Conservation (phyloP, 192 early-diverging fungal species). For the Coemansia sp. region DNA sequence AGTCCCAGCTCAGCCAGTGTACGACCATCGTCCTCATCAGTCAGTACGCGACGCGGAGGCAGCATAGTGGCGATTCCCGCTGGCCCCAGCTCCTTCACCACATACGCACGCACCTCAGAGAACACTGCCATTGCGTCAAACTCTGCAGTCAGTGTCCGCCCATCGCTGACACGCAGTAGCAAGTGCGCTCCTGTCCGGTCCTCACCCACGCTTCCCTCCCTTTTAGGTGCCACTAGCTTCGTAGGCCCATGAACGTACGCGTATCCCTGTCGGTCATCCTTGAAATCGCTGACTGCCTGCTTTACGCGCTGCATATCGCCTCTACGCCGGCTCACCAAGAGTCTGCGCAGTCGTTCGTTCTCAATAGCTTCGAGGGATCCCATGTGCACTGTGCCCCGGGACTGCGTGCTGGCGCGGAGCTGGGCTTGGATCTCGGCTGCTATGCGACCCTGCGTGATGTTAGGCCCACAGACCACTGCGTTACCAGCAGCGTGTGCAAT, state of each 20-base stretch:
- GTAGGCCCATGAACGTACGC: background rate
- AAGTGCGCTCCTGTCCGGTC: conserved; percentile 1
- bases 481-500: background rate
- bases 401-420: background rate
- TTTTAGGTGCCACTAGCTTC: background rate
- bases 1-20: conserved; percentile 27
- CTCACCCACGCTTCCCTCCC: no score
- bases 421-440: background rate
- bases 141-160: background rate
- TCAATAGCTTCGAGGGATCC: background rate
- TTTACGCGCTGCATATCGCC: conserved; percentile 4
- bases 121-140: conserved; percentile 16
- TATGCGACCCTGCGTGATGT: background rate
- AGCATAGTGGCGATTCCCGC: conserved; percentile 1
- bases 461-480: background rate
- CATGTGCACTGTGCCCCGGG: background rate
- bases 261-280: background rate
- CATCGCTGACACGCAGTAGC: conserved; percentile 33
- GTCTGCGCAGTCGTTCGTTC: background rate
- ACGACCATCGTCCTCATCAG: background rate
- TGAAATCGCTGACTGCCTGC: background rate
- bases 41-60: conserved; percentile 14
- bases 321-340: background rate
- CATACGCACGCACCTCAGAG: conserved; percentile 14
- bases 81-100: conserved; percentile 5